These are phyloP conservation scores for Meripilus lineatus DNA, from an alignment of 1,284 basidiomycete genomes.

Conservation along the genomic window DNA sequence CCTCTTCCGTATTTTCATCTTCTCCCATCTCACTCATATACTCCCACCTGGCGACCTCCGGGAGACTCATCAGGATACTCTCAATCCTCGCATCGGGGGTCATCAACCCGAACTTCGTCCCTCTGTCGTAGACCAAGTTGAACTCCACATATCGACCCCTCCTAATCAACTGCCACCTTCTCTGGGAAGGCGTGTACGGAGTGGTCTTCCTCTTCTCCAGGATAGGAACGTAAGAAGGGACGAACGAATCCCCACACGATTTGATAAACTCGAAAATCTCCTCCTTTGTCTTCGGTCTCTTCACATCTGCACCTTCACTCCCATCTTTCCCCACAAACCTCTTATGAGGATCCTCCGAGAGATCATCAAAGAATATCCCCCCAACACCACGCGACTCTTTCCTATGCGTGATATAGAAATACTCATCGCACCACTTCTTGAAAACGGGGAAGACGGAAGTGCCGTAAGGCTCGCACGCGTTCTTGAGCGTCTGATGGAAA, in stretches of 20 bases:
- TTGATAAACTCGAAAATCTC: constrained; percentile 77
- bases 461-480: constrained; percentile 75
- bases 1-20: constrained; percentile 68
- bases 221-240: constrained; percentile 89
- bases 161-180: constrained; percentile 88
- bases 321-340: constrained; percentile 45
- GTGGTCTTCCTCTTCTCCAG: constrained; percentile 52
- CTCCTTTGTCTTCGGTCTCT: constrained; percentile 49
- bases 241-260: constrained; percentile 69
- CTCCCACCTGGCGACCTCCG: constrained; percentile 91
- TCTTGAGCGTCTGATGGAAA: constrained; percentile 82
- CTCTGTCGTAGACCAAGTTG: constrained; percentile 86
- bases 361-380: constrained; percentile 96
- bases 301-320: constrained; percentile 34
- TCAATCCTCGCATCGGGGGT: constrained; percentile 91
- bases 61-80: constrained; percentile 90
- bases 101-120: constrained; percentile 85
- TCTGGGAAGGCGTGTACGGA: constrained; percentile 59
- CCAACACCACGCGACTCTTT: constrained; percentile 87
- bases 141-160: constrained; percentile 93
- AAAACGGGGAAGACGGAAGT: constrained; percentile 70
- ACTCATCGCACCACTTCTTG: constrained; percentile 98
- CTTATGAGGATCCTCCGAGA: constrained; percentile 56
- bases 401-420: constrained; percentile 96
- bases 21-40: constrained; percentile 82